A percentile compares a stretch with the other conserved stretches of the same genome.
Conservation (phyloP, 2,329 filamentous ascomycete genomes). For the Exophiala mesophila region DNA sequence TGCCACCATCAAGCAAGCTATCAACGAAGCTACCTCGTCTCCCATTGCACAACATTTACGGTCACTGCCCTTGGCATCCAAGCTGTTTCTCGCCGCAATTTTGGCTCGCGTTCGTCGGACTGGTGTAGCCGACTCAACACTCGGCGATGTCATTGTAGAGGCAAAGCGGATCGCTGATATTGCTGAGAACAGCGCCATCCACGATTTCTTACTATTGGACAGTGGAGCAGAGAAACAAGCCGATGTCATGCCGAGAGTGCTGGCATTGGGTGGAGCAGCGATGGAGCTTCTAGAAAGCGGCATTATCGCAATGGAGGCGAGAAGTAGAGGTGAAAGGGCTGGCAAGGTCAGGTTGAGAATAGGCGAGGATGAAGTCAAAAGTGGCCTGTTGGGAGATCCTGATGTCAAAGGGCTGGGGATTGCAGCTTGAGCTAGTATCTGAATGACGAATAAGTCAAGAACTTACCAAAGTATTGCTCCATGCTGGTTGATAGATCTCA, state of each 20-base stretch:
- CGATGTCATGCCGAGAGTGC: slow-evolving; percentile 41
- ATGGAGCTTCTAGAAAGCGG: slow-evolving; percentile 82
- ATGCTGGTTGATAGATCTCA: too few species aligned
- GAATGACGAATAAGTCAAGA: too few species aligned
- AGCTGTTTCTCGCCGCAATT: slow-evolving; percentile 79
- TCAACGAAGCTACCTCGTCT: slow-evolving; percentile 89
- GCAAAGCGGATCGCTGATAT: slow-evolving; percentile 62
- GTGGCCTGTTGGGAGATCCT: slow-evolving; percentile 81
- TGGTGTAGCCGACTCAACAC: slow-evolving; percentile 78
- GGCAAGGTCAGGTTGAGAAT: slow-evolving; percentile 82
- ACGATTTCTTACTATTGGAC: slow-evolving; percentile 54
- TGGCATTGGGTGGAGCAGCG: slow-evolving; percentile 66
- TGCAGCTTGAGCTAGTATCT: not conserved
- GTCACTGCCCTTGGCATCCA: slow-evolving; percentile 72
- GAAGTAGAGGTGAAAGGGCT: slow-evolving; percentile 70
- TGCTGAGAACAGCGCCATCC: slow-evolving; percentile 52
- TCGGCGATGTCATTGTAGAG: slow-evolving; percentile 87
- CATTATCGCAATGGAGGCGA: slow-evolving; percentile 75
- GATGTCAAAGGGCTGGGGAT: slow-evolving; percentile 73
- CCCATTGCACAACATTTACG: slow-evolving; percentile 87
- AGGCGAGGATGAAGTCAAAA: slow-evolving; percentile 83
- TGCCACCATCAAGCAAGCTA: slow-evolving; percentile 86
- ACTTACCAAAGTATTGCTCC: too few species aligned
- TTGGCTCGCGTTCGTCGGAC: slow-evolving; percentile 73
- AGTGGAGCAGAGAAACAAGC: slow-evolving; percentile 22